These are phyloP conservation scores for Laetiporus sulphureus DNA, from an alignment of 1,284 basidiomycete genomes.

Conservation along the genomic window DNA sequence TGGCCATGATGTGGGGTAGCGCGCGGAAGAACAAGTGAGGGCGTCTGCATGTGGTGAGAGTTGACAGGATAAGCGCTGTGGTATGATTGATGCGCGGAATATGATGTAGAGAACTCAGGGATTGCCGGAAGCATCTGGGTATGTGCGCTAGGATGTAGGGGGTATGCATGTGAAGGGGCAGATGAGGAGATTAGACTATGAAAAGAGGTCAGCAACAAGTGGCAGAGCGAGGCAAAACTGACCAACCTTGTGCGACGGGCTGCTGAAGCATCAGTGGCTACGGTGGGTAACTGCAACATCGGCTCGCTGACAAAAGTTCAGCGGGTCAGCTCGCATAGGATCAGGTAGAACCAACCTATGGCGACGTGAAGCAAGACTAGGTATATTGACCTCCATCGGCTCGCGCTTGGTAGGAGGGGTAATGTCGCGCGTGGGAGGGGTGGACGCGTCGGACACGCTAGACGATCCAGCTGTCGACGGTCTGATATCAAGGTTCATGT, in stretches of 20 bases:
- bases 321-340: neutral
- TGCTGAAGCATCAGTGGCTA: conserved; percentile 12
- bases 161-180: conserved; percentile 21
- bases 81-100: conserved; percentile 22
- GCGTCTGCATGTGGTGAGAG: conserved; percentile 40
- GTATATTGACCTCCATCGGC: conserved; percentile 42
- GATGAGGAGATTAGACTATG: too few species aligned
- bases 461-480: conserved; percentile 62
- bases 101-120: conserved; percentile 42
- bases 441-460: conserved; percentile 52
- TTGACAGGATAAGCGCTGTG: conserved; percentile 26
- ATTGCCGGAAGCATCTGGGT: conserved; percentile 46
- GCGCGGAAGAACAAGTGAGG: conserved; percentile 19
- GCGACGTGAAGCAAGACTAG: conserved; percentile 46
- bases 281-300: conserved; percentile 14
- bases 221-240: too few species aligned
- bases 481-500: conserved; percentile 39
- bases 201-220: too few species aligned
- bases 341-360: conserved; percentile 34
- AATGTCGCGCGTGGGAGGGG: conserved; percentile 56
- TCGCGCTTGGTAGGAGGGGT: conserved; percentile 52
- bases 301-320: conserved; percentile 13
- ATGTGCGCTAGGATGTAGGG: conserved; percentile 29
- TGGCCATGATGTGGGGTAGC: conserved; percentile 18
- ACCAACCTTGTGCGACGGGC: conserved; percentile 44